Evolutionary conservation across 2,329 filamentous ascomycete species (phyloP).

Genomic region (Hypomyces rosellus): DNA sequence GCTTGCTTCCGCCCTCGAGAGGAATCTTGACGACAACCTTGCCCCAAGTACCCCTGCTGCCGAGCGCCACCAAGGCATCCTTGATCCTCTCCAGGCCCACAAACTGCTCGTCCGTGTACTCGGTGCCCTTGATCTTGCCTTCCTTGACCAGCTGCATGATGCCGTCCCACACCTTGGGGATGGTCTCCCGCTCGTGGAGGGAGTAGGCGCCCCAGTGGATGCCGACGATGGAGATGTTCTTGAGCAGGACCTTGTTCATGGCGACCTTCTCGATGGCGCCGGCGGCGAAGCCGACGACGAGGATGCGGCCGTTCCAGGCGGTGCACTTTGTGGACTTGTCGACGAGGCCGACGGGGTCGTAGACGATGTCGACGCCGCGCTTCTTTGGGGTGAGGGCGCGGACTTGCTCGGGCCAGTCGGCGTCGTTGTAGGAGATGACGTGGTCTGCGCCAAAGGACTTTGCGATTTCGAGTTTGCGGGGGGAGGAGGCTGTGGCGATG

Average conservation of each 20-base stretch:
- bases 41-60: constrained; percentile 81
- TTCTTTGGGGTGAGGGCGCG: constrained; percentile 70
- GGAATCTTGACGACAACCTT: constrained; percentile 89
- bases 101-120: constrained; percentile 76
- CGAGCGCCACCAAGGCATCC: constrained; percentile 69
- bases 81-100: constrained; percentile 75
- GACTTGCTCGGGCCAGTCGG: constrained; percentile 60
- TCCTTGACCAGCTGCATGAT: constrained; percentile 70
- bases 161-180: constrained; percentile 72
- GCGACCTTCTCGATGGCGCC: constrained; percentile 80
- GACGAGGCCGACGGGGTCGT: constrained; percentile 87
- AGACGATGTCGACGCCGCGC: constrained; percentile 81
- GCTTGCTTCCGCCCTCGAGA: constrained; percentile 54
- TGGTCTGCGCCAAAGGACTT: constrained; percentile 78
- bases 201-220: constrained; percentile 88
- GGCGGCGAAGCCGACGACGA: constrained; percentile 80
- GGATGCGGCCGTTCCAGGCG: constrained; percentile 83
- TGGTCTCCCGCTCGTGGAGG: constrained; percentile 62
- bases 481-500: constrained; percentile 81
- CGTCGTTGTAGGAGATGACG: constrained; percentile 66
- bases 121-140: constrained; percentile 75
- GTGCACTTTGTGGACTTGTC: constrained; percentile 85
- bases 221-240: constrained; percentile 87
- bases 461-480: constrained; percentile 75
- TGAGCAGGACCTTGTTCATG: constrained; percentile 85